Evolutionary conservation across 2,329 filamentous ascomycete genomes (phyloP).

Genomic region (Colletotrichum sp.): DNA sequence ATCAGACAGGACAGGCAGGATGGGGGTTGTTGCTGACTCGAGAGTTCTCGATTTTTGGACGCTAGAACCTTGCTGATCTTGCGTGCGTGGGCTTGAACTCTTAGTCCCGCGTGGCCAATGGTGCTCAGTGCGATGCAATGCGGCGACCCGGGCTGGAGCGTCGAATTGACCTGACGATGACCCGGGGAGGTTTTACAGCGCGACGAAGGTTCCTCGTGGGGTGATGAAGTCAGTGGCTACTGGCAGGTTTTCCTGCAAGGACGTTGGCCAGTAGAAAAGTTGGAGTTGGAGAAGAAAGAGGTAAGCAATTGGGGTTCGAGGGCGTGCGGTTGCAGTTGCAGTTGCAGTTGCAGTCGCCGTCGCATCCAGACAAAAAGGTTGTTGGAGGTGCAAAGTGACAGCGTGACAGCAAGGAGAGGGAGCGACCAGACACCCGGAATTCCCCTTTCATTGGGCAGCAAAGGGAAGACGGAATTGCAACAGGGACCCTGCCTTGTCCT

Average conservation of each 20-base stretch:
- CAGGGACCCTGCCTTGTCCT: not conserved
- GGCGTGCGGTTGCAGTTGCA: not conserved
- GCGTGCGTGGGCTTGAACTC: not conserved
- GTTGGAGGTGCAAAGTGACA: not conserved
- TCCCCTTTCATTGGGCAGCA: not conserved
- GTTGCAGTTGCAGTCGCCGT: not conserved
- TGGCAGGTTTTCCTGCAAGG: not conserved
- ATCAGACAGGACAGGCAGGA: not conserved
- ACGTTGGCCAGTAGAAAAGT: not conserved
- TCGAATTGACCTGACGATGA: not conserved
- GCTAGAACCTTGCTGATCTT: slow-evolving; percentile 2
- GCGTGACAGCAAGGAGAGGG: not conserved
- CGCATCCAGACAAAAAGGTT: not conserved
- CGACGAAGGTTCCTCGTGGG: not conserved
- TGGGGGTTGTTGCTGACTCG: slow-evolving; percentile 13
- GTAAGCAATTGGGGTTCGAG: not conserved
- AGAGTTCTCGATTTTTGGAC: not conserved
- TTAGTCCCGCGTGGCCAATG: not conserved
- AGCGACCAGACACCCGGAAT: not conserved
- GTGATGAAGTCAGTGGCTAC: not conserved
- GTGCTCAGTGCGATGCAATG: not conserved
- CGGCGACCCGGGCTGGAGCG: not conserved
- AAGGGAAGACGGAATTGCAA: not conserved
- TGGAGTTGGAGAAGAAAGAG: not conserved
- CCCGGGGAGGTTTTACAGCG: not conserved